Conservation (phyloP, 257 asterid species). For the Forsythia viridissima region DNA sequence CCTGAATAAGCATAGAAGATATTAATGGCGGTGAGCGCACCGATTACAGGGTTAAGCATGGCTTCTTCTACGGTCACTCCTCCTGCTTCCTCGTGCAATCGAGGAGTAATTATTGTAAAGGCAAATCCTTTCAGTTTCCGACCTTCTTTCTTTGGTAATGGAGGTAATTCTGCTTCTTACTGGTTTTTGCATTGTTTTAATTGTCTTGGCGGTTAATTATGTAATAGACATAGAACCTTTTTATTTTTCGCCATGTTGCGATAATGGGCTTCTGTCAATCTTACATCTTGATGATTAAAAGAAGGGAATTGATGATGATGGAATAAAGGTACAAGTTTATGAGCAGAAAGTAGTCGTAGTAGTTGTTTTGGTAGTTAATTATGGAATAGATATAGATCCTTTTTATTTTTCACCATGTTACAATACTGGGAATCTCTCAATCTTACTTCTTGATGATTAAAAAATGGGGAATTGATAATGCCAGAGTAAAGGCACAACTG, state of each 20-base stretch:
- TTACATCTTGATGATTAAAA: neutral
- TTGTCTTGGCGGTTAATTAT: slow-evolving; percentile 11
- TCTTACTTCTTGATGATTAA: slow-evolving; percentile 19
- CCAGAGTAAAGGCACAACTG: neutral
- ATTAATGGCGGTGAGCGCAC: slow-evolving; percentile 64
- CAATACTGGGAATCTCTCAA: neutral
- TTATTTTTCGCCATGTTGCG: neutral
- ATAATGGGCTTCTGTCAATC: neutral
- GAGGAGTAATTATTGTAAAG: slow-evolving; percentile 37
- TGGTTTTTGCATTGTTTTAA: neutral
- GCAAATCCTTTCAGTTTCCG: slow-evolving; percentile 36
- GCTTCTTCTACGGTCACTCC: slow-evolving; percentile 51
- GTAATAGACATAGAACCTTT: slow-evolving; percentile 10
- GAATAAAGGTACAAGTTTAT: neutral
- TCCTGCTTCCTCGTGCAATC: slow-evolving; percentile 41
- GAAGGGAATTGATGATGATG: neutral
- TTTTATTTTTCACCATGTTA: slow-evolving; percentile 8
- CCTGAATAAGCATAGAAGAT: neutral
- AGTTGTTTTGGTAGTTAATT: neutral
- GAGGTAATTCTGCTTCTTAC: slow-evolving; percentile 50
- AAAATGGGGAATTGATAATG: slow-evolving; percentile 13
- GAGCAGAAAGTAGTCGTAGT: neutral
- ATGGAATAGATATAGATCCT: neutral
- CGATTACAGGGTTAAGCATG: slow-evolving; percentile 53
- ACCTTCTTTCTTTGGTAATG: slow-evolving; percentile 65